These are phyloP conservation scores for Danielozyma ontarioensis DNA, from an alignment of 805 yeast species.

Conservation along the genomic window DNA sequence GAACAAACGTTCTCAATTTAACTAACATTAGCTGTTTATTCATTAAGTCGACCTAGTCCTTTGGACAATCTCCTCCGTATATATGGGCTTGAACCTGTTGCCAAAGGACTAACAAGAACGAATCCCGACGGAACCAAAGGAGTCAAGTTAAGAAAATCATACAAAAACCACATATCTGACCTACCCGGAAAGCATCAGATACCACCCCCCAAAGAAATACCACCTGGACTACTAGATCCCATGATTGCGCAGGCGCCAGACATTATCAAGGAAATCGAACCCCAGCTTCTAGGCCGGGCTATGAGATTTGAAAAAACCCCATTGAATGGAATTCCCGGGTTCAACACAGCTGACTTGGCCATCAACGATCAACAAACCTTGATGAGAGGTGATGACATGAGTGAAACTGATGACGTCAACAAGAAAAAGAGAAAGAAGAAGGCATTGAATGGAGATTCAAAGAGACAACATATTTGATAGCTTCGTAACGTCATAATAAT, in stretches of 20 bases:
- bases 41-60: conserved; percentile 61
- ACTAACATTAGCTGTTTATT: conserved; percentile 24
- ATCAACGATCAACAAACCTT: conserved; percentile 44
- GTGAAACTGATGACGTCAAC: conserved; percentile 33
- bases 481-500: neutral
- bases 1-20: neutral
- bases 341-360: conserved; percentile 63
- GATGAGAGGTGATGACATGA: conserved; percentile 37
- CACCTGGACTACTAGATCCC: conserved; percentile 34
- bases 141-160: conserved; percentile 87
- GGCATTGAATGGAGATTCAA: conserved; percentile 27
- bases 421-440: conserved; percentile 29
- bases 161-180: conserved; percentile 87
- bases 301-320: conserved; percentile 62
- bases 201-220: conserved; percentile 41
- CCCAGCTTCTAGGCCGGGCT: conserved; percentile 42
- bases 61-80: conserved; percentile 62
- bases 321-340: conserved; percentile 70
- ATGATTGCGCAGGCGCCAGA: conserved; percentile 35
- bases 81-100: conserved; percentile 63
- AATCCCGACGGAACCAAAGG: conserved; percentile 89
- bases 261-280: conserved; percentile 45
- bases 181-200: conserved; percentile 74
- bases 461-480: conserved; percentile 30
- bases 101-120: conserved; percentile 78